phyloP scores from a whole-genome alignment of 1,139 yeast species.

The Hemisphaericaspora lyxosophila region DNA sequence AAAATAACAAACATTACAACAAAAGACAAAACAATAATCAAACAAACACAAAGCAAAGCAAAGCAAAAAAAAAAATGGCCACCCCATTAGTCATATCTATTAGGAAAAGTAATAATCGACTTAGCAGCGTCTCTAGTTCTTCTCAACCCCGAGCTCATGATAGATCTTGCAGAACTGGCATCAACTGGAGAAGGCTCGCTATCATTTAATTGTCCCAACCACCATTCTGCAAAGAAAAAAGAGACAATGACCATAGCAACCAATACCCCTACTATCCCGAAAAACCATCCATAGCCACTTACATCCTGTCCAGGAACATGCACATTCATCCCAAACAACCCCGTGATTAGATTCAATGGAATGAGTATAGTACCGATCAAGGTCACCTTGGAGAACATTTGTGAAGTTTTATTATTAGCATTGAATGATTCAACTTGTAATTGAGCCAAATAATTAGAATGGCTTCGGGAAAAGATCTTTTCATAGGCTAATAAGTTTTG shows the following conservation, averaged over 20 bases:
- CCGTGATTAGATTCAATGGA: constrained; percentile 93
- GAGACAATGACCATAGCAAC: constrained; percentile 29
- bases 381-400: constrained; percentile 89
- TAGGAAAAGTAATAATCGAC: constrained; percentile 42
- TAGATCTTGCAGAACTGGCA: constrained; percentile 30
- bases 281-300: constrained; percentile 80
- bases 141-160: constrained; percentile 45
- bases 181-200: constrained; percentile 13
- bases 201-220: constrained; percentile 27
- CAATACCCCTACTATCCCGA: constrained; percentile 41
- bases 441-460: constrained; percentile 93
- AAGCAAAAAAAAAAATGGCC: too few species aligned
- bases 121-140: constrained; percentile 35
- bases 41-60: too few species aligned
- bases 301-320: constrained; percentile 88
- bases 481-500: constrained; percentile 93
- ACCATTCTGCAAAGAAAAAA: constrained; percentile 32
- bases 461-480: constrained; percentile 86
- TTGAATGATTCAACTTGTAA: constrained; percentile 96
- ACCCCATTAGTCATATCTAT: constrained; percentile 32
- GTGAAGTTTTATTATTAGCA: constrained; percentile 96
- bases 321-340: constrained; percentile 99
- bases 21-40: too few species aligned
- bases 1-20: too few species aligned
- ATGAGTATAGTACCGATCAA: constrained; percentile 91